Conservation (phyloP, 768 basidiomycete genomes). For the Goffeauzyma gilvescens region DNA sequence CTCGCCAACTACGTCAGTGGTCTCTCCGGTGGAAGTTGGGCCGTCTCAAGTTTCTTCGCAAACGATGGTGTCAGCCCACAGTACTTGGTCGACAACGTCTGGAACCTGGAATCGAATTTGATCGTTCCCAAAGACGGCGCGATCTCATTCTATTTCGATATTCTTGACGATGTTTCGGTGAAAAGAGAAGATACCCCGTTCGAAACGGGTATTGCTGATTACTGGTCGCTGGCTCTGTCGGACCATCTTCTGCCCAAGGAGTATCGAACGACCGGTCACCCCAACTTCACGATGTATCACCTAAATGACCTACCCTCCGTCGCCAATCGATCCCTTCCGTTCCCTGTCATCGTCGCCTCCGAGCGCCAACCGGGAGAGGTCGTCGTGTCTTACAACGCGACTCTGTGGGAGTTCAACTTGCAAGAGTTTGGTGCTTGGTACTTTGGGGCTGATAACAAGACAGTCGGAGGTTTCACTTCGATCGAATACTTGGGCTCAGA, state of each 20-base stretch:
- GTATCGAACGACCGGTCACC: constrained; percentile 21
- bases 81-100: constrained; percentile 25
- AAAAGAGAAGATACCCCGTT: constrained; percentile 26
- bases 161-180: constrained; percentile 22
- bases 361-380: constrained; percentile 28
- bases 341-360: constrained; percentile 30
- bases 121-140: constrained; percentile 26
- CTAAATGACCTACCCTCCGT: constrained; percentile 16
- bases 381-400: constrained; percentile 27
- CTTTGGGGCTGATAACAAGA: constrained; percentile 30
- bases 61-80: constrained; percentile 21
- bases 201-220: constrained; percentile 26
- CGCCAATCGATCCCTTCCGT: constrained; percentile 21
- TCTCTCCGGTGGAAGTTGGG: constrained; percentile 34
- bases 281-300: constrained; percentile 26
- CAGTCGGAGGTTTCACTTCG: constrained; percentile 45
- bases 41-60: constrained; percentile 37
- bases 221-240: constrained; percentile 29
- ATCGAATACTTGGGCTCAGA: constrained; percentile 45
- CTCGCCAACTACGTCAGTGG: constrained; percentile 51
- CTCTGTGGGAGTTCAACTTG: constrained; percentile 30
- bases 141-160: constrained; percentile 24
- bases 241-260: constrained; percentile 25
- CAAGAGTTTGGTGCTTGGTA: constrained; percentile 30
- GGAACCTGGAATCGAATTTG: constrained; percentile 29